Evolutionary conservation across 2,329 filamentous ascomycete genomes (phyloP).

Genomic region (Herpotrichia juniperi): DNA sequence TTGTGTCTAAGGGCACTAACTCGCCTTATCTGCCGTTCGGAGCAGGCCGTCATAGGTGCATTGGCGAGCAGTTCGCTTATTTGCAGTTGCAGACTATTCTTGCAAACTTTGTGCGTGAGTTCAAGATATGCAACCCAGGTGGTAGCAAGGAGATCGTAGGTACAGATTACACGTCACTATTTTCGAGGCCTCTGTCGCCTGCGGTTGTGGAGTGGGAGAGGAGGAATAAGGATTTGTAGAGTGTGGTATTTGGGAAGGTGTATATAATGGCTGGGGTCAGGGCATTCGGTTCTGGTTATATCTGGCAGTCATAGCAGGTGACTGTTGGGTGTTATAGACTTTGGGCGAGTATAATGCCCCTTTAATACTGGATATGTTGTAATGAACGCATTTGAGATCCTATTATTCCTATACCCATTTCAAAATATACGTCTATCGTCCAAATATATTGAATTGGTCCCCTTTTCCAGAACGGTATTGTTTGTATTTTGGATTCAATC

Average conservation of each 20-base stretch:
- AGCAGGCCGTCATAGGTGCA: conserved; percentile 90
- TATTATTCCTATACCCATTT: too few relatives aligned
- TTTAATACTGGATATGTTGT: neutral
- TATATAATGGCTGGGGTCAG: neutral
- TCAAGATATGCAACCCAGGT: conserved; percentile 79
- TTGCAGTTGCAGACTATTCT: conserved; percentile 87
- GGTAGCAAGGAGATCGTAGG: conserved; percentile 72
- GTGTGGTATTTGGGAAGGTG: neutral
- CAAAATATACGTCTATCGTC: too few relatives aligned
- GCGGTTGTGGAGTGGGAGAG: conserved; percentile 75
- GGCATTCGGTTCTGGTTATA: neutral
- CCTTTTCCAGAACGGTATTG: too few relatives aligned
- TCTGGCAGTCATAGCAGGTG: too few relatives aligned
- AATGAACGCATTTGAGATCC: neutral
- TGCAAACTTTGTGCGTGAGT: conserved; percentile 74
- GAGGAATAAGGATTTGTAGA: conserved; percentile 50
- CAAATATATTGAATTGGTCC: too few relatives aligned
- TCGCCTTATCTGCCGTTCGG: conserved; percentile 95
- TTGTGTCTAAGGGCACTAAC: conserved; percentile 87
- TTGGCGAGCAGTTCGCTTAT: conserved; percentile 96
- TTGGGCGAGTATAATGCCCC: neutral
- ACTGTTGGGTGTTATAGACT: neutral
- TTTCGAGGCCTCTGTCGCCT: conserved; percentile 52
- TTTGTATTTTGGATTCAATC: too few relatives aligned
- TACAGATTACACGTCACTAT: conserved; percentile 67